These are phyloP conservation scores for Musa troglodytarum DNA, from an alignment of 176 grass and related monocot species.

Conservation along the genomic window DNA sequence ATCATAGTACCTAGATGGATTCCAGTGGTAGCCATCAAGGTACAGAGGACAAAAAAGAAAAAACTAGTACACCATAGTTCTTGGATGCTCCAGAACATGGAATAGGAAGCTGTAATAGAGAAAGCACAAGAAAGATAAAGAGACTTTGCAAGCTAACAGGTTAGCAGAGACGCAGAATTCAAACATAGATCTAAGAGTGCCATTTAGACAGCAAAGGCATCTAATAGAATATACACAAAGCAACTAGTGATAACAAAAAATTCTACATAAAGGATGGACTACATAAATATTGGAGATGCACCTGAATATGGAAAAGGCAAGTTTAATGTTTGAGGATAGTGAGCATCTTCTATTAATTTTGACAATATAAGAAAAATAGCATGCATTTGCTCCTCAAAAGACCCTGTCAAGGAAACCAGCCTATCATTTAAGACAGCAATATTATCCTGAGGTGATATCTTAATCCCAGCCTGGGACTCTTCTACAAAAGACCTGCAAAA, in stretches of 20 bases:
- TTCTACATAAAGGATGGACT: not conserved
- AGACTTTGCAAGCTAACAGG: too few species aligned
- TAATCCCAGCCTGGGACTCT: conserved; percentile 88
- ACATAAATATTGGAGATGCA: conserved; percentile 20
- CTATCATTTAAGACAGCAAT: conserved; percentile 90
- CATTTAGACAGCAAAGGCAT: too few species aligned
- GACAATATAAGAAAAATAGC: conserved; percentile 79
- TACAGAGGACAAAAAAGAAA: too few species aligned
- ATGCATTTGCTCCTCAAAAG: conserved; percentile 75
- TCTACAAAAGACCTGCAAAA: conserved; percentile 82
- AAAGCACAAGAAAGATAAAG: too few species aligned
- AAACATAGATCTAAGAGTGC: too few species aligned
- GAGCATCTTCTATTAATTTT: conserved; percentile 78
- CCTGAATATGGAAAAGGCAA: conserved; percentile 91
- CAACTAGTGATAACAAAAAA: not conserved
- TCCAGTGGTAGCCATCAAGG: too few species aligned
- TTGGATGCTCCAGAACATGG: too few species aligned
- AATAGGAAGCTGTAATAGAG: too few species aligned
- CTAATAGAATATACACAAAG: too few species aligned
- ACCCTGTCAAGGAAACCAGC: conserved; percentile 78
- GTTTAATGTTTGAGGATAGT: conserved; percentile 77
- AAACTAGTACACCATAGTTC: too few species aligned
- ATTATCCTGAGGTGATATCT: conserved; percentile 97
- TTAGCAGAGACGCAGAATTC: too few species aligned
- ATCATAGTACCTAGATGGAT: too few species aligned